A percentile compares a stretch with the other conserved stretches of the same genome.
Conservation (phyloP, 2,329 filamentous ascomycete species). For the Colletotrichum sansevieriae region DNA sequence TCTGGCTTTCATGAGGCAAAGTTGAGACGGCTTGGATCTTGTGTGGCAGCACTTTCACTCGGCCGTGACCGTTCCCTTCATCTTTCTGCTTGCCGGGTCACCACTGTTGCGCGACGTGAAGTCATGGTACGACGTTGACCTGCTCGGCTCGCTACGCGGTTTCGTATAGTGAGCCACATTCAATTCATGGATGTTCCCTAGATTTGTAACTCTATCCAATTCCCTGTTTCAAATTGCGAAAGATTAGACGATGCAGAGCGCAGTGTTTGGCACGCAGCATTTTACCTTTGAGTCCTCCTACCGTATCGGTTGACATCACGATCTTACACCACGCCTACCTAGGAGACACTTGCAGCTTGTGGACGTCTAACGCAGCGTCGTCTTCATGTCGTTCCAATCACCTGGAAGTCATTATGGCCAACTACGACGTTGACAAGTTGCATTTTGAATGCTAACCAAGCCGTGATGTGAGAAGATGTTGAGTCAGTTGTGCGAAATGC, state of each 20-base stretch:
- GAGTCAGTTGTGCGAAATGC: slow-evolving; percentile 11
- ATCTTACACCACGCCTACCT: too few relatives aligned
- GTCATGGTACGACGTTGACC: slow-evolving; percentile 9
- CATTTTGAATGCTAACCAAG: too few relatives aligned
- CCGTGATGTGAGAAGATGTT: neutral
- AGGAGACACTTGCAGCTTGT: too few relatives aligned
- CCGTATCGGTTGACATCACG: neutral
- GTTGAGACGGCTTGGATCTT: slow-evolving; percentile 33
- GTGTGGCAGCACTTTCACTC: slow-evolving; percentile 7
- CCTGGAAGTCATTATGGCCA: too few relatives aligned
- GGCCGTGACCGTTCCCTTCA: neutral
- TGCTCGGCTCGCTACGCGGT: slow-evolving; percentile 7
- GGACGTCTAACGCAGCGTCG: too few relatives aligned
- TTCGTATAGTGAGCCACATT: slow-evolving; percentile 7
- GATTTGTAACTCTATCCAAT: slow-evolving; percentile 5
- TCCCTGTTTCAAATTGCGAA: slow-evolving; percentile 21
- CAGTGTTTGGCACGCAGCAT: neutral
- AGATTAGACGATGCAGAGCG: slow-evolving; percentile 25
- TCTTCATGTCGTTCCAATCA: too few relatives aligned
- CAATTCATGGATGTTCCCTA: slow-evolving; percentile 2
- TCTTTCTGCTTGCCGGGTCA: neutral
- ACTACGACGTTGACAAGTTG: too few relatives aligned
- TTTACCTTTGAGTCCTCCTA: neutral
- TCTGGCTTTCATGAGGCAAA: slow-evolving; percentile 32
- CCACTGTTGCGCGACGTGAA: neutral